phyloP scores from a whole-genome alignment of 2,329 filamentous ascomycete species.

The Fusarium brevicatenulatum region DNA sequence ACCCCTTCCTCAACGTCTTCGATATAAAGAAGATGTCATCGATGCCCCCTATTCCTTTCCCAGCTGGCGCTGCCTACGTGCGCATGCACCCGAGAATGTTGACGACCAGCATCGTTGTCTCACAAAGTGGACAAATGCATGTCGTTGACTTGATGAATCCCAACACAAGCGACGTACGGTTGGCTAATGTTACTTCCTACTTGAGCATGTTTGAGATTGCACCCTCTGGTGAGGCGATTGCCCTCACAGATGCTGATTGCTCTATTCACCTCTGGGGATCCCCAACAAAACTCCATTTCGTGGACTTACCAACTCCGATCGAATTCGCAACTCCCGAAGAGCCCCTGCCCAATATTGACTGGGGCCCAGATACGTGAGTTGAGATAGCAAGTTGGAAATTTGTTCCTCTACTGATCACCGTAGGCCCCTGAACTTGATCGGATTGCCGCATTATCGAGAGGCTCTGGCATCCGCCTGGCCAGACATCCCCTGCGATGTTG shows the following conservation, averaged over 20 bases:
- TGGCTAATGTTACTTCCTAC: slow-evolving; percentile 79
- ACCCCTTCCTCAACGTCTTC: slow-evolving; percentile 94
- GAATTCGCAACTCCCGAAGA: slow-evolving; percentile 78
- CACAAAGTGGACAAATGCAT: slow-evolving; percentile 92
- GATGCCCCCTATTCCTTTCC: slow-evolving; percentile 90
- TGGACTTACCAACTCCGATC: slow-evolving; percentile 79
- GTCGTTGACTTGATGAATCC: slow-evolving; percentile 96
- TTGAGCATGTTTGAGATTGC: slow-evolving; percentile 87
- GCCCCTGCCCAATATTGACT: slow-evolving; percentile 69
- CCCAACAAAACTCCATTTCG: slow-evolving; percentile 85
- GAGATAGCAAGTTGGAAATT: too few relatives aligned
- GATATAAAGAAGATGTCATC: slow-evolving; percentile 91
- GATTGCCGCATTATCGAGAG: slow-evolving; percentile 94
- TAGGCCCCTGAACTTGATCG: slow-evolving; percentile 83
- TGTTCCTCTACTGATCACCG: slow-evolving; percentile 3
- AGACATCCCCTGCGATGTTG: slow-evolving; percentile 84
- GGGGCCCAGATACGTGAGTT: slow-evolving; percentile 75
- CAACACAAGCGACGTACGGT: slow-evolving; percentile 84
- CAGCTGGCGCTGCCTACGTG: slow-evolving; percentile 91
- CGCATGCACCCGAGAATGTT: slow-evolving; percentile 96
- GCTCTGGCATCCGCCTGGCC: slow-evolving; percentile 90
- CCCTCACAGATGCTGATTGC: slow-evolving; percentile 81
- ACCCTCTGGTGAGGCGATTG: slow-evolving; percentile 86
- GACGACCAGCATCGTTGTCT: slow-evolving; percentile 93
- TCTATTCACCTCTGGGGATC: slow-evolving; percentile 90